Evolutionary conservation across 257 asterid species (phyloP).

Genomic region (Linderniella brevidens): DNA sequence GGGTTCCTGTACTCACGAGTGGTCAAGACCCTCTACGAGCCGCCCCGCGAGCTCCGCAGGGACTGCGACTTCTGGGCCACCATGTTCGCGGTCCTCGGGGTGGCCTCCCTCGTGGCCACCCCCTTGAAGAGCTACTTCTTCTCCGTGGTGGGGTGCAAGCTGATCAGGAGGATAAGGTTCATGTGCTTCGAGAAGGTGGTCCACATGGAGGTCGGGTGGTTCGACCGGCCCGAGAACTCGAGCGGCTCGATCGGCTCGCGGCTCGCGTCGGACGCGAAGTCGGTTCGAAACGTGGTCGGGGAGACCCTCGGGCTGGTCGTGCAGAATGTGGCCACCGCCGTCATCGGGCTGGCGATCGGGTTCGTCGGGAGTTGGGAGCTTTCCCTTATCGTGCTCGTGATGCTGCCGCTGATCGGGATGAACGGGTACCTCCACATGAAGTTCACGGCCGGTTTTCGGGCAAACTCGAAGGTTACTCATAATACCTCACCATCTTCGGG

Average conservation of each 20-base stretch:
- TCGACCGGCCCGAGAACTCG: constrained; percentile 35
- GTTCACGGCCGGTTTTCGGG: constrained; percentile 42
- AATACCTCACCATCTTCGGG: too few relatives aligned
- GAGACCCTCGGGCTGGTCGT: constrained; percentile 39
- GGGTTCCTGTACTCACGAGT: constrained; percentile 38
- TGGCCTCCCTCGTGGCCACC: constrained; percentile 19
- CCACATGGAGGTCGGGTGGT: constrained; percentile 58
- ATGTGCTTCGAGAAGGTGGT: constrained; percentile 51
- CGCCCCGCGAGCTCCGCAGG: constrained; percentile 26
- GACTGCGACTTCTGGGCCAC: constrained; percentile 49
- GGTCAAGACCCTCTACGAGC: constrained; percentile 29
- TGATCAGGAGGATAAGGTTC: constrained; percentile 34
- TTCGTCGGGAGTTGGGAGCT: constrained; percentile 59
- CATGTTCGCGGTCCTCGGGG: constrained; percentile 32
- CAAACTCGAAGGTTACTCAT: constrained; percentile 44
- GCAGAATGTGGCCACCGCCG: constrained; percentile 32
- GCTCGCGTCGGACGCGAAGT: constrained; percentile 51
- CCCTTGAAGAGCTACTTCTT: constrained; percentile 38
- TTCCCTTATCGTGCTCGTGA: constrained; percentile 38
- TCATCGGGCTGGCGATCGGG: constrained; percentile 39
- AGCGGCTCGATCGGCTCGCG: constrained; percentile 51
- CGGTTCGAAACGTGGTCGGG: constrained; percentile 43
- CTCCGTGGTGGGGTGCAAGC: constrained; percentile 41
- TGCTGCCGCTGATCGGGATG: constrained; percentile 37
- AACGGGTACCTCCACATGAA: constrained; percentile 33